Conservation (phyloP, 257 asterid genomes). For the Gardenia jasminoides region DNA sequence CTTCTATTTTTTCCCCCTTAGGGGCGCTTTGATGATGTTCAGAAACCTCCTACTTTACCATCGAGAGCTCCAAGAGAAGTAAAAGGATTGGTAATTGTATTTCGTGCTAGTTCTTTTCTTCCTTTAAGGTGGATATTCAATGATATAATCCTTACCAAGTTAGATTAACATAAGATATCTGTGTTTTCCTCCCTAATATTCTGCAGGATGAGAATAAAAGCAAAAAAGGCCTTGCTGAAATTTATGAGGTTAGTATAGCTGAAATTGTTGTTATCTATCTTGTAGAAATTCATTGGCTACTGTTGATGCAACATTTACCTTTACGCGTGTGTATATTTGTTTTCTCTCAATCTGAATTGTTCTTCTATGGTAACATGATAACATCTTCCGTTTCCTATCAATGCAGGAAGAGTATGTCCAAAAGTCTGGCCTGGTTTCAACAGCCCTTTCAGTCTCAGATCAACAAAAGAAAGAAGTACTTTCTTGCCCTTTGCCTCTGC, state of each 20-base stretch:
- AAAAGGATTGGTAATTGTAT: constrained; percentile 61
- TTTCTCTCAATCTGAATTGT: constrained; percentile 7
- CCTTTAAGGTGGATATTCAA: constrained; percentile 11
- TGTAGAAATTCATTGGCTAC: not conserved
- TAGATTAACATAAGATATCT: constrained; percentile 1
- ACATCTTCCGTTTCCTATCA: constrained; percentile 5
- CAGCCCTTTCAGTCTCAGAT: constrained; percentile 71
- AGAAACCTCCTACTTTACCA: constrained; percentile 59
- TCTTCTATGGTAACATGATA: constrained; percentile 1
- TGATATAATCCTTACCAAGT: constrained; percentile 11
- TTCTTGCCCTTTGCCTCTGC: constrained; percentile 14
- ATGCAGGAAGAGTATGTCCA: constrained; percentile 92
- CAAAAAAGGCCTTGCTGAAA: constrained; percentile 88
- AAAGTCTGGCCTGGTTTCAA: constrained; percentile 85
- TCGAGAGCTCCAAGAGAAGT: constrained; percentile 65
- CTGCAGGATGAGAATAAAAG: constrained; percentile 93
- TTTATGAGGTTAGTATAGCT: constrained; percentile 73
- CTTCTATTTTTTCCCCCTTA: constrained; percentile 11
- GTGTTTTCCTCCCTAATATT: not conserved
- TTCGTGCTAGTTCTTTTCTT: constrained; percentile 7
- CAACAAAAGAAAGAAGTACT: constrained; percentile 91
- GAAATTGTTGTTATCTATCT: not conserved
- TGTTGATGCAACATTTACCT: not conserved
- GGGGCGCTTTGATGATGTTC: constrained; percentile 90
- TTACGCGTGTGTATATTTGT: not conserved